Percentiles rank a stretch among this genome's conserved stretches.
Conservation (phyloP, 192 early-diverging fungal genomes). For the Coemansia guatemalensis region DNA sequence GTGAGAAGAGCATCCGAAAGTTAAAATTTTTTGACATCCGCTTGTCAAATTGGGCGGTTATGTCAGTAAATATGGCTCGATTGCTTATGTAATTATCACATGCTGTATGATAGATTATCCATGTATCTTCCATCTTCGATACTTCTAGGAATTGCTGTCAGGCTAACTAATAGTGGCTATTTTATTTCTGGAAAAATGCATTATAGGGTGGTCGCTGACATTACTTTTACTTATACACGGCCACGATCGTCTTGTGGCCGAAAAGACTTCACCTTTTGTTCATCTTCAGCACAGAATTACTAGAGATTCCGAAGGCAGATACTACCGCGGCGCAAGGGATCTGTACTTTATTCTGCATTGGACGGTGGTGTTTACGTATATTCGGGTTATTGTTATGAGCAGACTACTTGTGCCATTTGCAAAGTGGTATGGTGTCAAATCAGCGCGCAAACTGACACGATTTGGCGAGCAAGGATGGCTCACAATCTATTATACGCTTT, state of each 20-base stretch:
- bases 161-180: not conserved
- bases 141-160: not conserved
- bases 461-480: slow-evolving; percentile 76
- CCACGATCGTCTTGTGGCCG: slow-evolving; percentile 21
- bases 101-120: not conserved
- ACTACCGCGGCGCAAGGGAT: slow-evolving; percentile 37
- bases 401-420: slow-evolving; percentile 40
- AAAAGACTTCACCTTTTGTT: slow-evolving; percentile 28
- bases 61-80: not conserved
- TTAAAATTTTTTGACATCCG: not conserved
- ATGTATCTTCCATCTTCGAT: not conserved
- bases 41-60: not conserved
- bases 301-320: slow-evolving; percentile 38
- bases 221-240: slow-evolving; percentile 35
- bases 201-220: slow-evolving; percentile 26
- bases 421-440: slow-evolving; percentile 32
- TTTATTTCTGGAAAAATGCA: not conserved
- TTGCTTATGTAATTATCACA: not conserved
- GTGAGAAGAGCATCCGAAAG: not conserved
- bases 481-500: slow-evolving; percentile 63
- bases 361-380: slow-evolving; percentile 68
- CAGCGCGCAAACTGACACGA: slow-evolving; percentile 48
- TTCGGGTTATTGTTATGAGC: slow-evolving; percentile 55
- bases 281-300: slow-evolving; percentile 41
- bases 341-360: slow-evolving; percentile 59